Conservation (phyloP, 2,329 filamentous ascomycete genomes). For the Colletotrichum higginsianum region DNA sequence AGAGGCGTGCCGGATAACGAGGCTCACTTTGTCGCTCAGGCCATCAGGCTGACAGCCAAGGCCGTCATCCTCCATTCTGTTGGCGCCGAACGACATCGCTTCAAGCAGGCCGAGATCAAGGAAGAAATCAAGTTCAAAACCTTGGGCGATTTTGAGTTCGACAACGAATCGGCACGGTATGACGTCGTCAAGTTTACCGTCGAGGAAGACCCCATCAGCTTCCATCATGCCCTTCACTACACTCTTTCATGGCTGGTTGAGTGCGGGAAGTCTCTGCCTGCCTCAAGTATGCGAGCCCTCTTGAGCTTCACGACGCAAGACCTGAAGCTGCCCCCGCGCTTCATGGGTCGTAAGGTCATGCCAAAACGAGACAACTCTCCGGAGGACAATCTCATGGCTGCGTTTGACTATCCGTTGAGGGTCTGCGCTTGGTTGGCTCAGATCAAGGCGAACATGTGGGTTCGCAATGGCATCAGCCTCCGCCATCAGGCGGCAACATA, state of each 20-base stretch:
- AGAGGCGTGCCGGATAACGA: constrained; percentile 77
- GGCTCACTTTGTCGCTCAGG: constrained; percentile 75
- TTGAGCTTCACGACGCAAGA: constrained; percentile 81
- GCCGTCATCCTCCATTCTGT: constrained; percentile 90
- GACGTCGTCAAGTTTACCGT: constrained; percentile 89
- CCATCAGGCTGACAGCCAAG: constrained; percentile 83
- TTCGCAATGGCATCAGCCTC: constrained; percentile 95
- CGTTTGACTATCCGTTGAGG: constrained; percentile 93
- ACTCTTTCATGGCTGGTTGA: constrained; percentile 97
- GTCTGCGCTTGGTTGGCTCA: constrained; percentile 97
- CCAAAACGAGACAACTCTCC: constrained; percentile 71
- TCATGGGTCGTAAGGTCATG: constrained; percentile 73
- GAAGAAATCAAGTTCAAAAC: constrained; percentile 87
- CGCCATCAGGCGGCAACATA: constrained; percentile 96
- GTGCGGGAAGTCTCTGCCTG: constrained; percentile 82
- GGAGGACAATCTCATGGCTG: constrained; percentile 86
- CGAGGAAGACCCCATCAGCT: constrained; percentile 92
- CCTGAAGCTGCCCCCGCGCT: constrained; percentile 74
- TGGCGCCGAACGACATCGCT: constrained; percentile 88
- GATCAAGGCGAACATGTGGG: constrained; percentile 99
- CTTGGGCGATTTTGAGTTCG: constrained; percentile 85
- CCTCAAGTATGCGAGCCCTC: constrained; percentile 76
- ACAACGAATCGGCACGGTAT: constrained; percentile 69
- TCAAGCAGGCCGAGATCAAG: constrained; percentile 89
- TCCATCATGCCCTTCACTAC: constrained; percentile 97